Evolutionary conservation across 1,284 basidiomycete genomes (phyloP).

Genomic region (Pascua sp.): DNA sequence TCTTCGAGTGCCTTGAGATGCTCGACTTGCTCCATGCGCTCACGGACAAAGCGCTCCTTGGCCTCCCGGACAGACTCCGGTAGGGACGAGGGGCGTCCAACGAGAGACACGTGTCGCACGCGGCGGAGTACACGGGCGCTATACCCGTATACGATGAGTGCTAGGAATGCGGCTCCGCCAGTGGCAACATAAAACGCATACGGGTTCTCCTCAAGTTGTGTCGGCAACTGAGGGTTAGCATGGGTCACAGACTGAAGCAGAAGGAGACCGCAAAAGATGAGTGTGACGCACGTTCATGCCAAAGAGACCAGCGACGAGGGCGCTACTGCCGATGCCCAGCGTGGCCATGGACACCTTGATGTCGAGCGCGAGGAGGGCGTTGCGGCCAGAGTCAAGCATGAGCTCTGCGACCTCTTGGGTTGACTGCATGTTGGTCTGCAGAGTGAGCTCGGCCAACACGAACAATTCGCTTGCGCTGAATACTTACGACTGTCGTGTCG

Average conservation of each 20-base stretch:
- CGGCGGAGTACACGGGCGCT: conserved; percentile 40
- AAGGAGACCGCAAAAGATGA: too few species aligned
- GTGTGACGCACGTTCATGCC: conserved; percentile 76
- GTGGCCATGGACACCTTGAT: conserved; percentile 92
- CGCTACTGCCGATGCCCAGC: conserved; percentile 86
- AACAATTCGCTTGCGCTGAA: too few species aligned
- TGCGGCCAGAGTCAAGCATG: conserved; percentile 93
- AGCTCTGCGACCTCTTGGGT: conserved; percentile 97
- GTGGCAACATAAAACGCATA: conserved; percentile 48
- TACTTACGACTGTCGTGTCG: conserved; percentile 67
- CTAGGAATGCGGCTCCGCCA: conserved; percentile 35
- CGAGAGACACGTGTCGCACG: conserved; percentile 42
- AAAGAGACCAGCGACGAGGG: conserved; percentile 85
- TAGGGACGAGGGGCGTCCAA: conserved; percentile 6
- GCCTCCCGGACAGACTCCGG: conserved; percentile 16
- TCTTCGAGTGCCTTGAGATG: conserved; percentile 8
- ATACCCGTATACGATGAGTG: conserved; percentile 37
- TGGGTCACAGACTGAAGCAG: too few species aligned
- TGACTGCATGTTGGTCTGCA: conserved; percentile 77
- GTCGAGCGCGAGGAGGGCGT: conserved; percentile 85
- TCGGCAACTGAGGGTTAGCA: conserved; percentile 18
- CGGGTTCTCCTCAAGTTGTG: conserved; percentile 44
- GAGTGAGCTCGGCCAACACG: background rate
- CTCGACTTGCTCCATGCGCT: conserved; percentile 8
- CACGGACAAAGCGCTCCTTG: conserved; percentile 17